Conservation (phyloP, 2,329 filamentous ascomycete species). For the Colletotrichum sojae region DNA sequence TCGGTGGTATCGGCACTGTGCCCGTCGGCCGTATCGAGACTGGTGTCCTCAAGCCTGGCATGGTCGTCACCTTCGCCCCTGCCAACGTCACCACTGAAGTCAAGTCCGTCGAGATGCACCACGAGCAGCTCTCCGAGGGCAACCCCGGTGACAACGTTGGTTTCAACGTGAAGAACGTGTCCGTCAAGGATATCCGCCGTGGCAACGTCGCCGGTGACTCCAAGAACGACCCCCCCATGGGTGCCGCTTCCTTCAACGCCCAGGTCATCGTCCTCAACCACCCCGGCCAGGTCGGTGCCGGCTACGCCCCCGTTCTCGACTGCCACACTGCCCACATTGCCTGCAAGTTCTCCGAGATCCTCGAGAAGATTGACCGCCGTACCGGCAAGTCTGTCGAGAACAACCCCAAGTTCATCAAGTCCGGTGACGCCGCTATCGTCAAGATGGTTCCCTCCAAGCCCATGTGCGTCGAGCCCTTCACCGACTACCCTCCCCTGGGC, state of each 20-base stretch:
- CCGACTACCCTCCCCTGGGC: slow-evolving; percentile 98
- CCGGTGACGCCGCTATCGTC: slow-evolving; percentile 99
- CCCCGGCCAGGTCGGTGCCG: slow-evolving; percentile 98
- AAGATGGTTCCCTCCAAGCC: slow-evolving; percentile 99
- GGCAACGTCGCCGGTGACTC: slow-evolving; percentile 99
- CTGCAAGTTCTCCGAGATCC: slow-evolving; percentile 99
- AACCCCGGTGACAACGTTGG: slow-evolving; percentile 99
- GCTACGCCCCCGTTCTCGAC: slow-evolving; percentile 98
- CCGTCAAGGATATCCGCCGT: slow-evolving; percentile 99
- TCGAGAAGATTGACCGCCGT: slow-evolving; percentile 99
- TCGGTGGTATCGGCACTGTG: slow-evolving; percentile 99
- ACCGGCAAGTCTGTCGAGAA: slow-evolving; percentile 97
- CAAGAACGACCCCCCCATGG: slow-evolving; percentile 98
- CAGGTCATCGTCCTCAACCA: slow-evolving; percentile 99
- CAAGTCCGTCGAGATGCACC: slow-evolving; percentile 99
- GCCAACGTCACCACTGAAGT: slow-evolving; percentile 99
- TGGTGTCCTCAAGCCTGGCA: slow-evolving; percentile 90
- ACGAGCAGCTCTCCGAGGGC: slow-evolving; percentile 98
- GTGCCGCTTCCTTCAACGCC: slow-evolving; percentile 94
- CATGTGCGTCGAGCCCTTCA: slow-evolving; percentile 99
- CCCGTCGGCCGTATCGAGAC: slow-evolving; percentile 99
- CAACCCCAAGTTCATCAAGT: slow-evolving; percentile 99
- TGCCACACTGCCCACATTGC: slow-evolving; percentile 99
- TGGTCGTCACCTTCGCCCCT: slow-evolving; percentile 99
- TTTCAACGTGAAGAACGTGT: slow-evolving; percentile 99